phyloP scores from a whole-genome alignment of 208 protist genomes.

The Angomonas ambiguus region DNA sequence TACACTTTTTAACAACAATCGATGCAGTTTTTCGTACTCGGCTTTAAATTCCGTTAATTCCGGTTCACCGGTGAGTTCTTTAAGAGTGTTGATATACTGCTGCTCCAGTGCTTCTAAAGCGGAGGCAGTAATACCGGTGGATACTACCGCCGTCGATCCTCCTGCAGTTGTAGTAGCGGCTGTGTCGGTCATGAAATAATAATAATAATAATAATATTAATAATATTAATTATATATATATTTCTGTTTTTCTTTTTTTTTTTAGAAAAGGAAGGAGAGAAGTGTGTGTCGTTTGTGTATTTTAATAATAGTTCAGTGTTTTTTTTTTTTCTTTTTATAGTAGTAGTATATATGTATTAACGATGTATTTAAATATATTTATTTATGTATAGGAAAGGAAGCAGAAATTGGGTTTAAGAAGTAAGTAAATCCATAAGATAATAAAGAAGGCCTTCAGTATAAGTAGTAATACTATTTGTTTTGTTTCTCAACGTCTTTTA shows the following conservation, averaged over 20 bases:
- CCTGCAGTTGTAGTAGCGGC: neutral
- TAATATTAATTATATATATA: neutral
- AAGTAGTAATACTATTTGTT: neutral
- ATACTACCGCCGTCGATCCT: neutral
- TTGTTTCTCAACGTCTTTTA: neutral
- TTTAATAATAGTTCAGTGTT: neutral
- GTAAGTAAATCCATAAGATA: neutral
- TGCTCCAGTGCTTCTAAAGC: constrained; percentile 92
- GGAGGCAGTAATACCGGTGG: constrained; percentile 26
- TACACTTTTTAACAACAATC: constrained; percentile 95
- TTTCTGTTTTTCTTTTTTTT: constrained; percentile 3
- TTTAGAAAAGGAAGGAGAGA: constrained; percentile 7
- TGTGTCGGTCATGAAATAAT: neutral
- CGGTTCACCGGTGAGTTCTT: constrained; percentile 92
- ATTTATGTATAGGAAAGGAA: too few species aligned
- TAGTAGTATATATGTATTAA: too few species aligned
- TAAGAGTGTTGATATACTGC: constrained; percentile 92
- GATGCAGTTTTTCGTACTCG: constrained; percentile 98
- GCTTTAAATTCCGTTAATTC: constrained; percentile 92
- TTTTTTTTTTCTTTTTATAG: constrained; percentile 1
- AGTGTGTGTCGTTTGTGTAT: too few species aligned
- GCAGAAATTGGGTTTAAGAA: too few species aligned
- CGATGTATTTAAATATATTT: too few species aligned
- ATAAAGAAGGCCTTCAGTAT: neutral
- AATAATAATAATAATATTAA: neutral